Evolutionary conservation across 2,329 filamentous ascomycete species (phyloP).

Genomic region (Hymenoscyphus occultus): DNA sequence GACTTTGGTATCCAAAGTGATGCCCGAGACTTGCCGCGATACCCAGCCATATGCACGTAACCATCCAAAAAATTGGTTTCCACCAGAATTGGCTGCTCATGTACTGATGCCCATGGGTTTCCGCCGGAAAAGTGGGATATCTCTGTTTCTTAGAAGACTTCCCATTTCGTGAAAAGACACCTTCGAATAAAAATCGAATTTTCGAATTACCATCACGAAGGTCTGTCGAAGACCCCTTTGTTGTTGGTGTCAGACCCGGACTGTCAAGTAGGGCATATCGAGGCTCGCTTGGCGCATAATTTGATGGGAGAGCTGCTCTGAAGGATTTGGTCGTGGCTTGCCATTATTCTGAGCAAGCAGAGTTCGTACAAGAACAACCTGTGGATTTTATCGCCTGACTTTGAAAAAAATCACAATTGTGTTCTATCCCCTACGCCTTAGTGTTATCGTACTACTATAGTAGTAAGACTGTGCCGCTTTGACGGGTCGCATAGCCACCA

Average conservation of each 20-base stretch:
- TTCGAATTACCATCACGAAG: background rate
- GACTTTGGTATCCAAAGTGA: conserved; percentile 4
- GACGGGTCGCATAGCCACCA: too few relatives aligned
- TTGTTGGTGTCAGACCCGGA: background rate
- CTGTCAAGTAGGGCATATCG: background rate
- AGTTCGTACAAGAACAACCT: background rate
- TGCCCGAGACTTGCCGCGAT: background rate
- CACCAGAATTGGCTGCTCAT: background rate
- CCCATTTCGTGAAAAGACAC: background rate
- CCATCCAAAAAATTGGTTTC: background rate
- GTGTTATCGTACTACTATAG: background rate
- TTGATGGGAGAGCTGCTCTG: background rate
- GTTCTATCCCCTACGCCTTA: background rate
- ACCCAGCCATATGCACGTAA: background rate
- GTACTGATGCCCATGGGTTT: too few relatives aligned
- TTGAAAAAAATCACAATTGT: background rate
- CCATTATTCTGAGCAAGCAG: background rate
- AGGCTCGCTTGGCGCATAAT: background rate
- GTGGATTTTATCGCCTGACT: background rate
- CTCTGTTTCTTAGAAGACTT: background rate
- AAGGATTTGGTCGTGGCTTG: background rate
- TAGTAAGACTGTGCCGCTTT: background rate
- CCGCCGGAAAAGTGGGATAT: too few relatives aligned
- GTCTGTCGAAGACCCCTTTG: background rate
- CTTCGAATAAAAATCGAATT: background rate